phyloP scores from a whole-genome alignment of 1,284 basidiomycete genomes.

The Fistulinella cinereoalba region DNA sequence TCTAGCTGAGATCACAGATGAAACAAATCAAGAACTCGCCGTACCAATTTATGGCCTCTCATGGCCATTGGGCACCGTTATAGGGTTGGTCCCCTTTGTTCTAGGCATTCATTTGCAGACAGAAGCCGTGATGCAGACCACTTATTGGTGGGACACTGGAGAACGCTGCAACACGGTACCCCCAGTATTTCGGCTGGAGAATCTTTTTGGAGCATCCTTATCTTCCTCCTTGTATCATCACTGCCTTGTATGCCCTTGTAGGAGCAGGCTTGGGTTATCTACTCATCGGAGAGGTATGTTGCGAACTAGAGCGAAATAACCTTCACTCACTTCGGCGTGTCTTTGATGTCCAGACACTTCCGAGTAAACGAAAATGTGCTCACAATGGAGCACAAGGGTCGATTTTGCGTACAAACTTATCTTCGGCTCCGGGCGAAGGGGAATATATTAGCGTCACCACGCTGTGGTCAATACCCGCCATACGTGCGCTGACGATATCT shows the following conservation, averaged over 20 bases:
- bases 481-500: conserved; percentile 21
- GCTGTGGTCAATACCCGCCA: conserved; percentile 18
- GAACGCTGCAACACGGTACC: conserved; percentile 19
- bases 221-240: conserved; percentile 23
- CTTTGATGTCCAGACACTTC: conserved; percentile 26
- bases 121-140: conserved; percentile 6
- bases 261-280: conserved; percentile 15
- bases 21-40: conserved; percentile 58
- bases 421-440: neutral
- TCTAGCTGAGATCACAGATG: conserved; percentile 59
- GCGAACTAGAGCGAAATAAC: neutral
- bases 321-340: neutral
- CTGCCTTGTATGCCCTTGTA: conserved; percentile 11
- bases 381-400: neutral
- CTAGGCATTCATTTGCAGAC: neutral
- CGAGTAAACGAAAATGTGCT: conserved; percentile 13
- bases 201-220: conserved; percentile 22
- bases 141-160: conserved; percentile 21
- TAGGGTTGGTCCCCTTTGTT: conserved; percentile 13
- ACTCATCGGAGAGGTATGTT: conserved; percentile 24
- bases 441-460: conserved; percentile 1
- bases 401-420: neutral
- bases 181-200: conserved; percentile 15
- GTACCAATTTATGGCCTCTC: conserved; percentile 42
- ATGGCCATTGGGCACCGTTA: conserved; percentile 19